Evolutionary conservation across 2,329 filamentous ascomycete species (phyloP).

Genomic region (Phoma herbarum): DNA sequence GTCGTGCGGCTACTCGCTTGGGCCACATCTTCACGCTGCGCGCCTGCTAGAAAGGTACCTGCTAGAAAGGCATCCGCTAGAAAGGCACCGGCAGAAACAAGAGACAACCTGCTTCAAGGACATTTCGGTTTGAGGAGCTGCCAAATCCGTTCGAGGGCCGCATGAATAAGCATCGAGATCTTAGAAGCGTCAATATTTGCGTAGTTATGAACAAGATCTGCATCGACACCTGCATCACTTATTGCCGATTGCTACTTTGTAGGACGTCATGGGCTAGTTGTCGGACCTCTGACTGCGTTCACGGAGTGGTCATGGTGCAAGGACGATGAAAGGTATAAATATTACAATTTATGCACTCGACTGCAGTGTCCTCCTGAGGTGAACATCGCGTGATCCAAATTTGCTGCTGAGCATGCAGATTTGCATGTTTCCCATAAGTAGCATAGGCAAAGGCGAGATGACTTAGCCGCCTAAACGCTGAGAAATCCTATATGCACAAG

Average conservation of each 20-base stretch:
- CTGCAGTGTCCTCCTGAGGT: background rate
- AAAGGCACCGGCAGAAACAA: constrained; percentile 7
- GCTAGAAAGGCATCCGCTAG: background rate
- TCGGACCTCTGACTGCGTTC: background rate
- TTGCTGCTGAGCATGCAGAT: background rate
- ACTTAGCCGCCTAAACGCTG: constrained; percentile 16
- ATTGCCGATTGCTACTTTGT: background rate
- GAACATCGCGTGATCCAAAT: background rate
- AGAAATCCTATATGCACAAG: constrained; percentile 7
- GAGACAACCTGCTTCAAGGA: background rate
- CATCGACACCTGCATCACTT: background rate
- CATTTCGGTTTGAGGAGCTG: background rate
- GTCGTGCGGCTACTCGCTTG: background rate
- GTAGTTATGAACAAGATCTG: background rate
- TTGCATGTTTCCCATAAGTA: background rate
- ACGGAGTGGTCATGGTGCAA: background rate
- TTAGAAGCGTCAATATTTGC: background rate
- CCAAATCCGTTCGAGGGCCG: background rate
- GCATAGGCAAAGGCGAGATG: background rate
- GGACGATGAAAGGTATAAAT: background rate
- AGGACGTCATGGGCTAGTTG: background rate
- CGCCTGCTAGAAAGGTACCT: background rate
- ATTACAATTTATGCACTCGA: background rate
- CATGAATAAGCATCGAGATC: background rate
- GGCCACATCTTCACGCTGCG: background rate